Evolutionary conservation across 768 basidiomycete genomes (phyloP).

Genomic region (Boletus fagicola): DNA sequence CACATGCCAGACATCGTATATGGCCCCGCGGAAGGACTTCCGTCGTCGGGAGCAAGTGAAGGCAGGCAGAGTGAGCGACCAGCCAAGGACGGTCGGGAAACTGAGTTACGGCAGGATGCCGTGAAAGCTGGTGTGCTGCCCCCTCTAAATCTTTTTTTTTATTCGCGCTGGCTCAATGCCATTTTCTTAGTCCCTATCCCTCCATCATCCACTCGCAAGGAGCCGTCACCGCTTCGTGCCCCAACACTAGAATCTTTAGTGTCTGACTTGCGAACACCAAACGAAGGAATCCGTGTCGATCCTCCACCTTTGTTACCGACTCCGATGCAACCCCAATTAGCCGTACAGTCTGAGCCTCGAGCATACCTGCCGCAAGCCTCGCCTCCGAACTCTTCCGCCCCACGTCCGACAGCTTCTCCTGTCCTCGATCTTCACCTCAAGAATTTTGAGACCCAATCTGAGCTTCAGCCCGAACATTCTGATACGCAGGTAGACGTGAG

Average conservation of each 20-base stretch:
- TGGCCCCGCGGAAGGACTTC: neutral
- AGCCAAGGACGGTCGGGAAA: neutral
- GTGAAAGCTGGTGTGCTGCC: slow-evolving; percentile 10
- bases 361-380: neutral
- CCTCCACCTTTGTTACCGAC: neutral
- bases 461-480: neutral
- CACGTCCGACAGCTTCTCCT: slow-evolving; percentile 6
- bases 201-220: neutral
- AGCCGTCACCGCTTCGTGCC: neutral
- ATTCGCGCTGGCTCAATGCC: slow-evolving; percentile 7
- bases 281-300: neutral
- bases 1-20: neutral
- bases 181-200: slow-evolving; percentile 2
- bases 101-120: neutral
- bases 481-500: neutral
- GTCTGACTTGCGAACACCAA: neutral
- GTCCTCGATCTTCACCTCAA: slow-evolving; percentile 2
- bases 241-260: neutral
- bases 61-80: neutral
- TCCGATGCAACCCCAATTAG: neutral
- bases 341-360: slow-evolving; percentile 1
- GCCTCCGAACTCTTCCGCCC: neutral
- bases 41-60: neutral
- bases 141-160: neutral
- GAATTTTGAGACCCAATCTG: slow-evolving; percentile 1